Percentiles rank a stretch among this genome's conserved stretches.
Conservation (phyloP, 441 rosid genomes). For the Raphanus hybrid region DNA sequence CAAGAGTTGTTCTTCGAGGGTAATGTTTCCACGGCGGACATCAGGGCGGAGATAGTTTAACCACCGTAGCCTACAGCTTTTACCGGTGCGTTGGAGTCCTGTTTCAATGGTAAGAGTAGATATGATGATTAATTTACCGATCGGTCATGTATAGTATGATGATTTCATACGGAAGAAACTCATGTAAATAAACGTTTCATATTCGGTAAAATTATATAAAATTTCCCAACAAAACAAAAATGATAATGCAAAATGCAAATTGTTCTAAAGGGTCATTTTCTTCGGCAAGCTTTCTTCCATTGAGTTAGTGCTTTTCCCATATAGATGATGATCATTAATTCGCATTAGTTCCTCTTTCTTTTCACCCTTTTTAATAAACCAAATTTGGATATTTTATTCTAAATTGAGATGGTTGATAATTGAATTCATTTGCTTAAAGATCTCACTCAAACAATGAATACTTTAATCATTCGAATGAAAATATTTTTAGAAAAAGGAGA, state of each 20-base stretch:
- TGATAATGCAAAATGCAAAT: slow-evolving; percentile 40
- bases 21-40: slow-evolving; percentile 95
- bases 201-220: slow-evolving; percentile 33
- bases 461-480: slow-evolving; percentile 17
- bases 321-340: slow-evolving; percentile 44
- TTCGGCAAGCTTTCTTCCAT: slow-evolving; percentile 44
- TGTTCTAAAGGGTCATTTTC: slow-evolving; percentile 43
- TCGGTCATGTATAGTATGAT: slow-evolving; percentile 33
- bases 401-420: slow-evolving; percentile 26
- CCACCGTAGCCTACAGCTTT: slow-evolving; percentile 96
- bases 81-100: slow-evolving; percentile 94
- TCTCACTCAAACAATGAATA: slow-evolving; percentile 25
- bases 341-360: slow-evolving; percentile 32
- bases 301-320: slow-evolving; percentile 48
- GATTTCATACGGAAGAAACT: slow-evolving; percentile 41
- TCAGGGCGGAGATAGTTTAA: slow-evolving; percentile 94
- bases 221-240: slow-evolving; percentile 1
- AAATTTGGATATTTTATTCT: slow-evolving; percentile 31
- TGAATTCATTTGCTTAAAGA: slow-evolving; percentile 21
- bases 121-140: slow-evolving; percentile 24
- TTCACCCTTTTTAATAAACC: slow-evolving; percentile 24
- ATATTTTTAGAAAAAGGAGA: slow-evolving; percentile 15
- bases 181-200: slow-evolving; percentile 15
- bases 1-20: slow-evolving; percentile 92
- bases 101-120: slow-evolving; percentile 36